A percentile compares a stretch with the other conserved stretches of the same genome.
phyloP scores from a whole-genome alignment of 1,284 basidiomycete genomes.

The Boletellus deceptivus region DNA sequence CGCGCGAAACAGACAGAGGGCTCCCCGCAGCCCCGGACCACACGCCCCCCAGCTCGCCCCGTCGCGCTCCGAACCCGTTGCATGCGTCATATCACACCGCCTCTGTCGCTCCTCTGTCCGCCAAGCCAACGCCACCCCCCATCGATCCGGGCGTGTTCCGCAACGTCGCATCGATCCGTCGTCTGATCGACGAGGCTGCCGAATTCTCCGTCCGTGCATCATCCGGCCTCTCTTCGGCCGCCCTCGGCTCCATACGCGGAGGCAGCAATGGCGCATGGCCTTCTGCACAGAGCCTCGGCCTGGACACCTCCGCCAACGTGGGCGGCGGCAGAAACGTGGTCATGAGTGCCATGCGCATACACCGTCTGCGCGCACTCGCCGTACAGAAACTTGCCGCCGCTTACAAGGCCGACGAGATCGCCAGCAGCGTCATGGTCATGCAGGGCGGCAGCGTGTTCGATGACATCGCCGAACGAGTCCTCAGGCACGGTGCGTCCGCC shows the following conservation, averaged over 20 bases:
- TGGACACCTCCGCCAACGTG: conserved; percentile 47
- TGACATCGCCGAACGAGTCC: conserved; percentile 77
- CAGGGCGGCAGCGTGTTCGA: conserved; percentile 85
- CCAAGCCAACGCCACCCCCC: conserved; percentile 70
- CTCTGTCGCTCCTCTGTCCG: conserved; percentile 47
- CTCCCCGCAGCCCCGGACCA: conserved; percentile 46
- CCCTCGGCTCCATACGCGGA: conserved; percentile 61
- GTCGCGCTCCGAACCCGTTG: conserved; percentile 37
- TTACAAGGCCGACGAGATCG: conserved; percentile 80
- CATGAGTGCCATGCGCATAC: conserved; percentile 81
- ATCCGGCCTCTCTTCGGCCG: conserved; percentile 71
- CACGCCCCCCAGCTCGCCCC: conserved; percentile 55
- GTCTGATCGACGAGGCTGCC: conserved; percentile 80
- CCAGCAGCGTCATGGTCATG: conserved; percentile 87
- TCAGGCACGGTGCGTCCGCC: conserved; percentile 55
- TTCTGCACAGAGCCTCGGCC: conserved; percentile 55
- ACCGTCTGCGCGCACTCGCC: conserved; percentile 70
- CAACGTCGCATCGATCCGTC: conserved; percentile 66
- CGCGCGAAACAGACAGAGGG: conserved; percentile 41
- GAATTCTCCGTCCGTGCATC: conserved; percentile 79
- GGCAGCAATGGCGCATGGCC: conserved; percentile 50
- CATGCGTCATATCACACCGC: conserved; percentile 26
- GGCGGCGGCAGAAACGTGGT: conserved; percentile 63
- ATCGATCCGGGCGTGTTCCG: conserved; percentile 83
- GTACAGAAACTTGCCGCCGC: conserved; percentile 81